A percentile compares a stretch with the other conserved stretches of the same genome.
These are phyloP conservation scores for Phytophthora pseudosyringae DNA, from an alignment of 352 stramenopile genomes.

Conservation along the genomic window DNA sequence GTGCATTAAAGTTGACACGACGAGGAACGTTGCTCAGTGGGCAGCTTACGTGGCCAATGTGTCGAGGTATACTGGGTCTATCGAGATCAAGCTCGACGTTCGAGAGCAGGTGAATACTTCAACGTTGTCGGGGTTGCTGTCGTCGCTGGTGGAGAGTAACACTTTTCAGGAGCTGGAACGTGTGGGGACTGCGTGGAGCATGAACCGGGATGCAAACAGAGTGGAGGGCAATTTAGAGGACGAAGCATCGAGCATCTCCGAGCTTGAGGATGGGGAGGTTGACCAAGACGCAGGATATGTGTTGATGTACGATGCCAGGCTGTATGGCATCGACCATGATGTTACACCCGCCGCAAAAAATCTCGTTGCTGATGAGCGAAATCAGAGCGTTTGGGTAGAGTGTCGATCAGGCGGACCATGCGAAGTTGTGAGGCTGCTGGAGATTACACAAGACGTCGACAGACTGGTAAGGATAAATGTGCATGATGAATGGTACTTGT, in stretches of 20 bases:
- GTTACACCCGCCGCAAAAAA: conserved; percentile 45
- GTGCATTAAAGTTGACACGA: conserved; percentile 77
- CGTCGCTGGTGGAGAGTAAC: conserved; percentile 15
- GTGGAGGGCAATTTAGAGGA: conserved; percentile 10
- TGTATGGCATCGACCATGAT: conserved; percentile 71
- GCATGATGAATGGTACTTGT: background rate
- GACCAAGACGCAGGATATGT: conserved; percentile 60
- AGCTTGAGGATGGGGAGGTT: conserved; percentile 26
- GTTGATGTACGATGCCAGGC: conserved; percentile 67
- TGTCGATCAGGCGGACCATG: conserved; percentile 55
- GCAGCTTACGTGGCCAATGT: conserved; percentile 77
- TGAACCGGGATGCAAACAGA: conserved; percentile 22
- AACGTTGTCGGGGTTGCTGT: conserved; percentile 9
- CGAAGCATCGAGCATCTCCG: conserved; percentile 6
- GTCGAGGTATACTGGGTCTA: conserved; percentile 65
- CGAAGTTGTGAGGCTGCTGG: conserved; percentile 59
- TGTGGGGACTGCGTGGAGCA: conserved; percentile 35
- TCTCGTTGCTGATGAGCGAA: conserved; percentile 61
- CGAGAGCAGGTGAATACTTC: conserved; percentile 55
- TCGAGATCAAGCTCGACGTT: conserved; percentile 65
- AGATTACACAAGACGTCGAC: conserved; percentile 78
- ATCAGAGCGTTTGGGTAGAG: conserved; percentile 82
- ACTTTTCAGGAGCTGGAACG: conserved; percentile 39
- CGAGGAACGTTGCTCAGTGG: conserved; percentile 58
- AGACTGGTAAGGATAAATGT: conserved; percentile 35